These are phyloP conservation scores for Ampelomyces quisqualis DNA, from an alignment of 2,329 filamentous ascomycete genomes.

Conservation along the genomic window DNA sequence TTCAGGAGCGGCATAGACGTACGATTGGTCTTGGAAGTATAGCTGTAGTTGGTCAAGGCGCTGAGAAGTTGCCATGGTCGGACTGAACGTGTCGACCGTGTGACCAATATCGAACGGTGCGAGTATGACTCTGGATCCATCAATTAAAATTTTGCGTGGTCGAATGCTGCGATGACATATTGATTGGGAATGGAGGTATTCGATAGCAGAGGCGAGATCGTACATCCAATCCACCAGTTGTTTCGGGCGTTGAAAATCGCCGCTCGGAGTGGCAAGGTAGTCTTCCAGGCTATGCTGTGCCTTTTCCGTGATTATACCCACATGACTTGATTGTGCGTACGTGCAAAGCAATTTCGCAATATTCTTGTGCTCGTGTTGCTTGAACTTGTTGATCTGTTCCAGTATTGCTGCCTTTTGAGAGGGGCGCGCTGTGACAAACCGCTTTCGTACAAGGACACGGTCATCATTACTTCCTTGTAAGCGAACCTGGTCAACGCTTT, in stretches of 20 bases:
- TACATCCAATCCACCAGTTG: slow-evolving; percentile 45
- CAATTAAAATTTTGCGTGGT: slow-evolving; percentile 44
- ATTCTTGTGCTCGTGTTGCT: slow-evolving; percentile 43
- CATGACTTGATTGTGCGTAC: slow-evolving; percentile 41
- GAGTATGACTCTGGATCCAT: slow-evolving; percentile 38
- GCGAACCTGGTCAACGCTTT: slow-evolving; percentile 40
- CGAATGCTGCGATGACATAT: slow-evolving; percentile 43
- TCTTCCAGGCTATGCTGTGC: slow-evolving; percentile 44
- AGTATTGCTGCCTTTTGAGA: slow-evolving; percentile 40
- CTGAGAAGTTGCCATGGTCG: slow-evolving; percentile 28
- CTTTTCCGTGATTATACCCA: slow-evolving; percentile 38
- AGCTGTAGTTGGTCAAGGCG: slow-evolving; percentile 33
- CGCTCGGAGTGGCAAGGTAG: slow-evolving; percentile 35
- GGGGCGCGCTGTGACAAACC: slow-evolving; percentile 38
- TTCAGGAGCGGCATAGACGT: slow-evolving; percentile 45
- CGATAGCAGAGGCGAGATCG: slow-evolving; percentile 43
- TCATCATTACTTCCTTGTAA: slow-evolving; percentile 39
- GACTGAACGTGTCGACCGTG: slow-evolving; percentile 32
- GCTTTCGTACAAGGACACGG: slow-evolving; percentile 41
- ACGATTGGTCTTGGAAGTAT: slow-evolving; percentile 39
- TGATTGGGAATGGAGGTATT: slow-evolving; percentile 42
- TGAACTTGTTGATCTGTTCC: slow-evolving; percentile 43
- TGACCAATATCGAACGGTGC: slow-evolving; percentile 42
- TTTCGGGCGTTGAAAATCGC: slow-evolving; percentile 35
- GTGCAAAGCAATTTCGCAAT: slow-evolving; percentile 43